A percentile compares a stretch with the other conserved stretches of the same genome.
Evolutionary conservation across 2,329 filamentous ascomycete genomes (phyloP).

Genomic region (Lachnellula hyalina): DNA sequence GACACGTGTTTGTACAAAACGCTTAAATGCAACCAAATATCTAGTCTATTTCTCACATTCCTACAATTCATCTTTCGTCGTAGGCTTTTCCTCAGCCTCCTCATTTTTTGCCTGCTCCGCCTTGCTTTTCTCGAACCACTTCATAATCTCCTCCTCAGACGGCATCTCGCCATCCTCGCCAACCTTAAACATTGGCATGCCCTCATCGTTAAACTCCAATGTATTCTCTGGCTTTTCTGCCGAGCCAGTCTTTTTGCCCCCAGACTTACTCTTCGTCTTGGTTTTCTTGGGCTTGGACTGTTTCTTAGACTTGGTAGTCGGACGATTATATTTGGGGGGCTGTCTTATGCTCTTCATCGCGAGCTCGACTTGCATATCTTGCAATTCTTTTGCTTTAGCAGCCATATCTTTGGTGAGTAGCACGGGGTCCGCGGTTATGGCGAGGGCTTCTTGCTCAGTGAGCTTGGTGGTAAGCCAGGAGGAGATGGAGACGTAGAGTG

Average conservation of each 20-base stretch:
- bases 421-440: constrained; percentile 66
- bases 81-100: constrained; percentile 2
- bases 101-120: constrained; percentile 5
- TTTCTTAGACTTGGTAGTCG: constrained; percentile 34
- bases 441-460: constrained; percentile 64
- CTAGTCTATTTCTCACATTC: neutral
- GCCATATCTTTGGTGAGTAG: constrained; percentile 68
- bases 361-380: constrained; percentile 64
- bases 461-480: constrained; percentile 74
- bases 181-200: constrained; percentile 33
- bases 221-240: constrained; percentile 34
- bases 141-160: constrained; percentile 45
- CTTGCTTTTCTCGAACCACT: constrained; percentile 45
- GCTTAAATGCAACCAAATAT: neutral
- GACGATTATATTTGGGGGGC: constrained; percentile 33
- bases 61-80: constrained; percentile 1
- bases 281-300: constrained; percentile 32
- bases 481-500: constrained; percentile 55
- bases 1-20: neutral
- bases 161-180: constrained; percentile 40
- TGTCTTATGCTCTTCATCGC: constrained; percentile 62
- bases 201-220: constrained; percentile 37
- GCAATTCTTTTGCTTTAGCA: constrained; percentile 63
- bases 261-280: constrained; percentile 10
- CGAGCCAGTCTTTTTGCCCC: constrained; percentile 29